Percentiles rank a stretch among this genome's conserved stretches.
Evolutionary conservation across 805 yeast species (phyloP).

Genomic region (Maudiozyma saulgeensis): DNA sequence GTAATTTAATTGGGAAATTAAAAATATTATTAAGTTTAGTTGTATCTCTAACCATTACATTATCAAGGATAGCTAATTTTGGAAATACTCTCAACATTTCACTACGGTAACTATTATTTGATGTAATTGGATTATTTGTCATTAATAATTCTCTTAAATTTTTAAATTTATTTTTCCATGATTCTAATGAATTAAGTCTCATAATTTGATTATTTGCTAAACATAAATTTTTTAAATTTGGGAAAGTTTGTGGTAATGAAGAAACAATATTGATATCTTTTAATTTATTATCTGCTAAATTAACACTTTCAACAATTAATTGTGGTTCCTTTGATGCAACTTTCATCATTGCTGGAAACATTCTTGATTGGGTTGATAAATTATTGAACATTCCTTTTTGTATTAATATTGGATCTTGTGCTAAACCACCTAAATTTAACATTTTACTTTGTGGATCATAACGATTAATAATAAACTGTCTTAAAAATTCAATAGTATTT

Average conservation of each 20-base stretch:
- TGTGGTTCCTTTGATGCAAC: slow-evolving; percentile 49
- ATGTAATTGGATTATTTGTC: slow-evolving; percentile 62
- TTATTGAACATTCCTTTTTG: slow-evolving; percentile 57
- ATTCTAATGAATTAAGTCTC: slow-evolving; percentile 51
- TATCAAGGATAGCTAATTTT: slow-evolving; percentile 68
- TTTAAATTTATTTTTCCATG: slow-evolving; percentile 69
- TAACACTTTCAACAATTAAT: slow-evolving; percentile 53
- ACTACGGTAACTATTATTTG: slow-evolving; percentile 38
- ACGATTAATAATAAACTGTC: slow-evolving; percentile 50
- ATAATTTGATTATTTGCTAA: slow-evolving; percentile 65
- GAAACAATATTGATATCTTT: slow-evolving; percentile 50
- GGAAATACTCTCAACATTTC: slow-evolving; percentile 73
- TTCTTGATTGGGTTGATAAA: slow-evolving; percentile 57
- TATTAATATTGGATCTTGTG: slow-evolving; percentile 51
- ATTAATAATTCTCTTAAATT: slow-evolving; percentile 68
- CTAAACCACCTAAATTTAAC: slow-evolving; percentile 59
- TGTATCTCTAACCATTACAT: slow-evolving; percentile 69
- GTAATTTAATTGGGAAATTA: slow-evolving; percentile 44
- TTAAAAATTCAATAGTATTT: slow-evolving; percentile 52
- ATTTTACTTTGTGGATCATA: slow-evolving; percentile 56
- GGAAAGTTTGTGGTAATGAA: slow-evolving; percentile 64
- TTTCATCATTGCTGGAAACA: slow-evolving; percentile 84
- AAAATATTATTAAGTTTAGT: slow-evolving; percentile 42
- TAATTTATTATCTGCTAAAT: slow-evolving; percentile 56
- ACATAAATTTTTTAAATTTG: slow-evolving; percentile 68